These are phyloP conservation scores for Penicillium atrosanguineum DNA, from an alignment of 495 filamentous ascomycete species.

Conservation along the genomic window DNA sequence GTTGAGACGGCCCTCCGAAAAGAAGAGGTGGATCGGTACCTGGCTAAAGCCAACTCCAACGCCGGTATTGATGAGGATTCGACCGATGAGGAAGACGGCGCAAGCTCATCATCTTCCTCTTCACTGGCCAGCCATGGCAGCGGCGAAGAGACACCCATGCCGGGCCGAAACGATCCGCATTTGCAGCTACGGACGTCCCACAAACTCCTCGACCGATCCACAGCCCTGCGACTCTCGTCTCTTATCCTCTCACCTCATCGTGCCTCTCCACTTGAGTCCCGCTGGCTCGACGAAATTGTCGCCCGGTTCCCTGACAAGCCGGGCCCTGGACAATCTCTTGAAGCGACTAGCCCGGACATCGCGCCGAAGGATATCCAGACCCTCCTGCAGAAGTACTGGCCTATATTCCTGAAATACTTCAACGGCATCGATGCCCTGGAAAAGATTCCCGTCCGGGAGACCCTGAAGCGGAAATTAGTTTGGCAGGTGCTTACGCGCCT, in stretches of 20 bases:
- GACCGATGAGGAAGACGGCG: slow-evolving; percentile 23
- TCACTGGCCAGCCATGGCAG: slow-evolving; percentile 42
- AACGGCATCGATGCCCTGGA: slow-evolving; percentile 86
- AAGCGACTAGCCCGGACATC: slow-evolving; percentile 16
- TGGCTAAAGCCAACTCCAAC: slow-evolving; percentile 28
- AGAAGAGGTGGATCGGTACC: slow-evolving; percentile 44
- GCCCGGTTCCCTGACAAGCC: slow-evolving; percentile 47
- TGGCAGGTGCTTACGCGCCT: slow-evolving; percentile 58
- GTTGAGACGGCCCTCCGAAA: slow-evolving; percentile 45
- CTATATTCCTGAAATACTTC: slow-evolving; percentile 69
- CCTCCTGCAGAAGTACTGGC: slow-evolving; percentile 54
- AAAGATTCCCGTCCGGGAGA: slow-evolving; percentile 77
- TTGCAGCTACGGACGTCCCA: slow-evolving; percentile 32
- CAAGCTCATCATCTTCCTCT: slow-evolving; percentile 39
- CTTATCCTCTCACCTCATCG: slow-evolving; percentile 54
- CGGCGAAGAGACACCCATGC: slow-evolving; percentile 38
- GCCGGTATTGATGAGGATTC: slow-evolving; percentile 18
- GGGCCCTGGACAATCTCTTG: slow-evolving; percentile 11
- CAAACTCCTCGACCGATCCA: slow-evolving; percentile 39
- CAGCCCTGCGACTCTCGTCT: slow-evolving; percentile 37
- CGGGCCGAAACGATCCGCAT: slow-evolving; percentile 27
- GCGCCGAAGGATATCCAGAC: slow-evolving; percentile 44
- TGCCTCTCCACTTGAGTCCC: slow-evolving; percentile 60
- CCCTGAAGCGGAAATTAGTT: slow-evolving; percentile 78
- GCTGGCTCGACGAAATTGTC: slow-evolving; percentile 72